Evolutionary conservation across 352 stramenopile species (phyloP).

Genomic region (Phytophthora rubi): DNA sequence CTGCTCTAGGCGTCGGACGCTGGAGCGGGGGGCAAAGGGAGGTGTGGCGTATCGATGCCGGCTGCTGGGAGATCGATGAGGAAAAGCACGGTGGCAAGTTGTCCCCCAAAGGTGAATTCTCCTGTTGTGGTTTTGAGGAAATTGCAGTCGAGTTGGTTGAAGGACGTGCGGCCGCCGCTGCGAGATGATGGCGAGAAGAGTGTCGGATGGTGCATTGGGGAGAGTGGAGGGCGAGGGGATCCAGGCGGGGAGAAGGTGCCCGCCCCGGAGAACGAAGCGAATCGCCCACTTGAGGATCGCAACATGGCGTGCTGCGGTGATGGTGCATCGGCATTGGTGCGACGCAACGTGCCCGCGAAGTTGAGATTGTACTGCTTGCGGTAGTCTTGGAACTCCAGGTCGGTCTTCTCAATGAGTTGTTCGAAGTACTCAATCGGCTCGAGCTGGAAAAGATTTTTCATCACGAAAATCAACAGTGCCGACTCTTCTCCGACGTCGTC

Average conservation of each 20-base stretch:
- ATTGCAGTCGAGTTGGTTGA: conserved; percentile 41
- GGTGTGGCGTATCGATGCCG: not conserved
- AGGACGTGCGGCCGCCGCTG: conserved; percentile 34
- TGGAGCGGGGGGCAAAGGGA: not conserved
- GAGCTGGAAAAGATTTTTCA: conserved; percentile 49
- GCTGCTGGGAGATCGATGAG: conserved; percentile 32
- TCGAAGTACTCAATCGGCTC: conserved; percentile 60
- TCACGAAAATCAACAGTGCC: conserved; percentile 42
- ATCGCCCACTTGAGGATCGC: conserved; percentile 31
- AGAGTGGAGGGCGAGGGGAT: conserved; percentile 11
- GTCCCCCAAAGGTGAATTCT: conserved; percentile 52
- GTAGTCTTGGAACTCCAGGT: conserved; percentile 48
- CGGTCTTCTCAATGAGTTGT: conserved; percentile 42
- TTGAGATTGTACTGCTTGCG: conserved; percentile 50
- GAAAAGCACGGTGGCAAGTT: conserved; percentile 56
- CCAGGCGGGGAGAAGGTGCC: conserved; percentile 25
- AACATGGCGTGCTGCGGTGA: conserved; percentile 30
- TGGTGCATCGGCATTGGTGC: conserved; percentile 35
- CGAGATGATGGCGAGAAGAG: conserved; percentile 28
- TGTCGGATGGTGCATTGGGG: conserved; percentile 27
- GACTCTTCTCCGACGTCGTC: conserved; percentile 25
- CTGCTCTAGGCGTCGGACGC: not conserved
- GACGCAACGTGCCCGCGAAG: conserved; percentile 33
- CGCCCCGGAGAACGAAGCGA: conserved; percentile 52
- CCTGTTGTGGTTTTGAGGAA: conserved; percentile 33